These are phyloP conservation scores for Leccinum solheimii DNA, from an alignment of 1,284 basidiomycete species.

Conservation along the genomic window DNA sequence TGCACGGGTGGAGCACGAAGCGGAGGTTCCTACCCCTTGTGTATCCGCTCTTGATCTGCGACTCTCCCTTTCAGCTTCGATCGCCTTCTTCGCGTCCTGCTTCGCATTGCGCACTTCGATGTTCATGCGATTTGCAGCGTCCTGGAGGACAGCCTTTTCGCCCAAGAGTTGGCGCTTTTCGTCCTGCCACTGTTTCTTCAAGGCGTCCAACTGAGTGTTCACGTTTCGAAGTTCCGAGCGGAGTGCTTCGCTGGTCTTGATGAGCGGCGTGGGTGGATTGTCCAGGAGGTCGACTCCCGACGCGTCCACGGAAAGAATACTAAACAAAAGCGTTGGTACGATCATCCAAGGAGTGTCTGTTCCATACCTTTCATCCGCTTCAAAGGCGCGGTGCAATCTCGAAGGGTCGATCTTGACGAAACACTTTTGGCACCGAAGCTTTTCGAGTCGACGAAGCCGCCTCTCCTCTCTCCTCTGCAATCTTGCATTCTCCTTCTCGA, in stretches of 20 bases:
- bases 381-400: slow-evolving; percentile 37
- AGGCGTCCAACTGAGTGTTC: slow-evolving; percentile 58
- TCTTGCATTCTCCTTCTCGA: slow-evolving; percentile 70
- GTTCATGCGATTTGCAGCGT: slow-evolving; percentile 65
- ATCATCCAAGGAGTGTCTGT: neutral
- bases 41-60: slow-evolving; percentile 50
- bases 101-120: slow-evolving; percentile 7
- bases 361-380: slow-evolving; percentile 62
- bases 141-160: slow-evolving; percentile 62
- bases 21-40: slow-evolving; percentile 48
- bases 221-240: slow-evolving; percentile 56
- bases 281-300: slow-evolving; percentile 48
- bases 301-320: slow-evolving; percentile 54
- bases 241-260: slow-evolving; percentile 61
- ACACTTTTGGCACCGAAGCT: slow-evolving; percentile 65
- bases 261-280: slow-evolving; percentile 64
- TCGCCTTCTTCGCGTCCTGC: slow-evolving; percentile 41
- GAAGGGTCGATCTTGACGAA: slow-evolving; percentile 57
- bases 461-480: slow-evolving; percentile 66
- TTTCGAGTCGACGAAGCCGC: slow-evolving; percentile 54
- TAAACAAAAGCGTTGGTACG: slow-evolving; percentile 28
- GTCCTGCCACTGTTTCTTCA: slow-evolving; percentile 67
- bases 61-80: slow-evolving; percentile 41
- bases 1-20: neutral
- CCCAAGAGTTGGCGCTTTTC: slow-evolving; percentile 57